Conservation (phyloP, 2,329 filamentous ascomycete species). For the Fusarium xyrophilum region DNA sequence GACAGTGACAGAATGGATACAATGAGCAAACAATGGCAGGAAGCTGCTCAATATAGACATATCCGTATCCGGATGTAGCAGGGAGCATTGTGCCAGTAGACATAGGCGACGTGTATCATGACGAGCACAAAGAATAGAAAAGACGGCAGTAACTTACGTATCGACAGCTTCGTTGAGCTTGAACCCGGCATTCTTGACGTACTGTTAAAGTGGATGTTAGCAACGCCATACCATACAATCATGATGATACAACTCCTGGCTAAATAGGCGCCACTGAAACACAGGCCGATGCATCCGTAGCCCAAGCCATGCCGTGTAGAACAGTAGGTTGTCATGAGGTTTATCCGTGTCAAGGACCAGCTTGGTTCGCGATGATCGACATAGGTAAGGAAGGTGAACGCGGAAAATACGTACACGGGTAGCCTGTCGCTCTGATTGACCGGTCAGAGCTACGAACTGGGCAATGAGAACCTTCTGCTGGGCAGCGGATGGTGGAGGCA, state of each 20-base stretch:
- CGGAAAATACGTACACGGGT: constrained; percentile 50
- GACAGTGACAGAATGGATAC: constrained; percentile 19
- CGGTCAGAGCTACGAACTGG: constrained; percentile 55
- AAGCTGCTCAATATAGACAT: constrained; percentile 15
- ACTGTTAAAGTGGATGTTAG: constrained; percentile 48
- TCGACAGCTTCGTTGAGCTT: constrained; percentile 63
- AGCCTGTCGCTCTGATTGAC: constrained; percentile 53
- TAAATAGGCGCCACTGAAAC: constrained; percentile 33
- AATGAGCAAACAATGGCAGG: constrained; percentile 14
- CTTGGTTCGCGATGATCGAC: constrained; percentile 1
- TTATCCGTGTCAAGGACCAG: constrained; percentile 1
- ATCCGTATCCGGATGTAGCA: constrained; percentile 14
- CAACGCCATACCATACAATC: constrained; percentile 14
- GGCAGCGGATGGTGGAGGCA: constrained; percentile 48
- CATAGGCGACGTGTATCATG: constrained; percentile 5
- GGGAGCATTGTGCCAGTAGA: constrained; percentile 1
- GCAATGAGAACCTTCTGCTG: constrained; percentile 51
- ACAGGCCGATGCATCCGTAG: constrained; percentile 13
- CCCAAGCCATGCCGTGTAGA: constrained; percentile 10
- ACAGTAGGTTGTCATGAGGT: constrained; percentile 15
- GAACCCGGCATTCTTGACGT: constrained; percentile 56
- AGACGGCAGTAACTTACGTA: constrained; percentile 57
- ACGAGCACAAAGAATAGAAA: constrained; percentile 17
- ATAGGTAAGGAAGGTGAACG: not conserved
- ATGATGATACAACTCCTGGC: constrained; percentile 20